Percentiles rank a stretch among this genome's conserved stretches.
Conservation (phyloP, 2,329 filamentous ascomycete species). For the Calycina marina region DNA sequence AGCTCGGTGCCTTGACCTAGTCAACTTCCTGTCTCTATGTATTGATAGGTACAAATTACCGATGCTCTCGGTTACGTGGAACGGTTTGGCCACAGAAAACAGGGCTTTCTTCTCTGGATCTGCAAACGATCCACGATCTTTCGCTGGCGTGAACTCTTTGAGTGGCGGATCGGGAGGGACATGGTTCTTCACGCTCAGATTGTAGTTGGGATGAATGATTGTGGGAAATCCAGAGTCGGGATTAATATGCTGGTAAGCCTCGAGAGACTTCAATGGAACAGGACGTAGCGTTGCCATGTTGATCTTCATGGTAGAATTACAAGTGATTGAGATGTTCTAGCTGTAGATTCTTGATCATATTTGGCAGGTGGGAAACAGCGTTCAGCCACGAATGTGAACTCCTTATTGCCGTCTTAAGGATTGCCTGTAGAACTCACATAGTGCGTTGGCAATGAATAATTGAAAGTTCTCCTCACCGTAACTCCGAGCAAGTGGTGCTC, state of each 20-base stretch:
- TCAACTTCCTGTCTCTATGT: too few relatives aligned
- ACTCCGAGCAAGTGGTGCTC: too few relatives aligned
- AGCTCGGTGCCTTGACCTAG: conserved; percentile 20
- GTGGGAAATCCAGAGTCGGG: conserved; percentile 13
- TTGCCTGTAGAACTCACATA: too few relatives aligned
- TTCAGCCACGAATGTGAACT: too few relatives aligned
- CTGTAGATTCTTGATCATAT: too few relatives aligned
- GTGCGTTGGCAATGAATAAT: too few relatives aligned
- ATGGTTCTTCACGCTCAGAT: conserved; percentile 11
- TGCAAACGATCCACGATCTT: conserved; percentile 28
- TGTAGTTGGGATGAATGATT: conserved; percentile 12
- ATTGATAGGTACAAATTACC: too few relatives aligned
- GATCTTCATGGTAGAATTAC: too few relatives aligned
- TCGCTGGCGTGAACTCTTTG: conserved; percentile 12
- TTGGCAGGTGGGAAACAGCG: too few relatives aligned
- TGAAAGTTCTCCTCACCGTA: too few relatives aligned
- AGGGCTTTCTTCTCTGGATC: conserved; percentile 31
- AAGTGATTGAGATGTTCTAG: too few relatives aligned
- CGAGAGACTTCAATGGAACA: conserved; percentile 8
- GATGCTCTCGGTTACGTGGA: not conserved
- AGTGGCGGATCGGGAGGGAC: conserved; percentile 8
- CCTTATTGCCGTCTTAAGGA: too few relatives aligned
- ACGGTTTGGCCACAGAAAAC: conserved; percentile 24
- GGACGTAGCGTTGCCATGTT: conserved; percentile 11
- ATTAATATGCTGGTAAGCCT: conserved; percentile 16